phyloP scores from a whole-genome alignment of 2,329 filamentous ascomycete genomes.

The Fusarium sp. region DNA sequence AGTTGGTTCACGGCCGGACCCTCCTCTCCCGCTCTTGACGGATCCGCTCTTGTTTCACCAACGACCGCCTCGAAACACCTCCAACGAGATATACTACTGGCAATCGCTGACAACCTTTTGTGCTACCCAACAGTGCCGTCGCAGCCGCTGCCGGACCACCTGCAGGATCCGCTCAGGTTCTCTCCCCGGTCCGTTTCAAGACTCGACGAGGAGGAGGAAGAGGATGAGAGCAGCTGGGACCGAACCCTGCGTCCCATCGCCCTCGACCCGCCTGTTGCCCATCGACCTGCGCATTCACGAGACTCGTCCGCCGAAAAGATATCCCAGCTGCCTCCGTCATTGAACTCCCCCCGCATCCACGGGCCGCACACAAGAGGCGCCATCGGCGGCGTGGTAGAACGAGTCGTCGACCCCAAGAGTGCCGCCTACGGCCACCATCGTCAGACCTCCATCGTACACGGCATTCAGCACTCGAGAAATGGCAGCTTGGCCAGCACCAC shows the following conservation, averaged over 20 bases:
- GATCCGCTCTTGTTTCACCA: constrained; percentile 37
- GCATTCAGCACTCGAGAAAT: constrained; percentile 92
- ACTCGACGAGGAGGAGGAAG: constrained; percentile 66
- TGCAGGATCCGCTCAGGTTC: constrained; percentile 65
- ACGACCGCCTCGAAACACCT: constrained; percentile 25
- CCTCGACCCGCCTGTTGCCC: constrained; percentile 55
- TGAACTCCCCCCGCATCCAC: constrained; percentile 56
- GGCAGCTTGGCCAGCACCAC: constrained; percentile 85
- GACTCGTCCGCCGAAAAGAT: constrained; percentile 70
- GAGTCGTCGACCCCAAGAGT: constrained; percentile 66
- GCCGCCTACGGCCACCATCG: constrained; percentile 86
- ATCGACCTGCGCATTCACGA: constrained; percentile 64
- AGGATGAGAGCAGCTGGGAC: constrained; percentile 63
- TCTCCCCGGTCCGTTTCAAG: constrained; percentile 62
- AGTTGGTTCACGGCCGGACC: constrained; percentile 16
- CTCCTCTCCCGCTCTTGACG: constrained; percentile 16
- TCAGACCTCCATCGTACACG: constrained; percentile 97
- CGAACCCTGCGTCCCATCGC: constrained; percentile 61
- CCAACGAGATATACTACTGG: constrained; percentile 19
- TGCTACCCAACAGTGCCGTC: constrained; percentile 63
- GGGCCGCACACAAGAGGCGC: constrained; percentile 55
- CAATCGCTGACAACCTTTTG: constrained; percentile 41
- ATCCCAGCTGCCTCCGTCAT: constrained; percentile 46
- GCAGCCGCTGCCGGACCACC: constrained; percentile 69
- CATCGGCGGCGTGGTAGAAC: constrained; percentile 60